Base-by-base conservation (phyloP, 2,329 filamentous ascomycete species). In the Fonsecaea erecta region DNA sequence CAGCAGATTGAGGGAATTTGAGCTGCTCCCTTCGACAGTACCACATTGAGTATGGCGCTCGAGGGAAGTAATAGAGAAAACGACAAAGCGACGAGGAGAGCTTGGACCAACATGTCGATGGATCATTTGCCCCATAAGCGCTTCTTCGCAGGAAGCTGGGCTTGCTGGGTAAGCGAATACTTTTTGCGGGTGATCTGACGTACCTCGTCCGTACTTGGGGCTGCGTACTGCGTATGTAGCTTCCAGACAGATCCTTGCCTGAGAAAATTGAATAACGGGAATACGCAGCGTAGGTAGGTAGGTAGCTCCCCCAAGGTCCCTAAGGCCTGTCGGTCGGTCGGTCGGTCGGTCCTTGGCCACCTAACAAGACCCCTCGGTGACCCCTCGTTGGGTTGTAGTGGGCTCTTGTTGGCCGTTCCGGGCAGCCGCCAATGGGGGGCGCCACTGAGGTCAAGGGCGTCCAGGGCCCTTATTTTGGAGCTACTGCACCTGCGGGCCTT, bases 401-500 rank as follows among this genome's bases (percentile, higher is more conserved):
- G 43, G 43, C 43, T 48, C 43, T 3, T 48, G 21, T 11, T 30
- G 37, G 26, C 24, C 24, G 24, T 16, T 34, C 55, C n/a, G 35
- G 12, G 57, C 11, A 28, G 57, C 28, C 28, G 57, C 43, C 57
- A 60, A 60, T 60, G 26, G 30, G n/a, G n/a, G 8, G 12, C 51
- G 51, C 51, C 51, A 18, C 51, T 34, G 26, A 30, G 35, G 51
- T 34, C 48, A 26, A 43, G 51, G 18, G 58, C 35, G 51, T 21
- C 51, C 34, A 40, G 58, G 51, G 48, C 26, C 32, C n/a, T n/a
- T n/a, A n/a, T n/a, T 26, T 34, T 30, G 16, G 51, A 51, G 57
- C 57, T 60, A 60, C 48, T 60, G 57, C 57, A 52, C 28, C 30
- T 24, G 43, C 40, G 35, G 57, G 61, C 64, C 64, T 63, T 53